A percentile compares a stretch with the other conserved stretches of the same genome.
Conservation (phyloP, 768 basidiomycete species). For the Boletus tomentosulus region DNA sequence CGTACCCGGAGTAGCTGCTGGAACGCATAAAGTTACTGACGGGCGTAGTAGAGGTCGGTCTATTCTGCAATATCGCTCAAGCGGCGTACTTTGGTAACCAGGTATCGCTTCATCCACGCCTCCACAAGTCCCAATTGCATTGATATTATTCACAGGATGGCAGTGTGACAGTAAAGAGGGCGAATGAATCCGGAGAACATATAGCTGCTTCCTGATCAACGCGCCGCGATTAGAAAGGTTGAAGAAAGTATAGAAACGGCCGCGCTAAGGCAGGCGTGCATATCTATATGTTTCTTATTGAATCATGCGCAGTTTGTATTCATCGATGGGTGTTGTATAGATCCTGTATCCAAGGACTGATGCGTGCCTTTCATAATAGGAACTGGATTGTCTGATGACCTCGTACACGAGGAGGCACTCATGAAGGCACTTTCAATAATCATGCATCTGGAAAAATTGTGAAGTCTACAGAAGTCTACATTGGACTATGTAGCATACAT, state of each 20-base stretch:
- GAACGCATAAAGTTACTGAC: too few species aligned
- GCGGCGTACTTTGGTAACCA: too few species aligned
- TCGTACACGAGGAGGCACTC: too few species aligned
- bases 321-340: background rate
- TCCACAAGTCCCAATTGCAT: background rate
- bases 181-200: conserved; percentile 16
- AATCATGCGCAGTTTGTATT: background rate
- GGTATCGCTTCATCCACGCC: conserved; percentile 35
- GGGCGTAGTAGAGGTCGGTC: too few species aligned
- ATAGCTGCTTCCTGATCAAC: conserved; percentile 8
- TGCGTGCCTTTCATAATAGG: too few species aligned
- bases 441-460: too few species aligned
- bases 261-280: background rate
- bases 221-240: background rate
- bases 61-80: too few species aligned
- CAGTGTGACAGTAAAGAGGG: conserved; percentile 59
- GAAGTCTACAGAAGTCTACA: too few species aligned
- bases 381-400: too few species aligned
- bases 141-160: conserved; percentile 47
- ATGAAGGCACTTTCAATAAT: too few species aligned
- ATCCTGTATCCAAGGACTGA: background rate
- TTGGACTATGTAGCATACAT: too few species aligned
- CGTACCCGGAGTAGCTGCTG: too few species aligned
- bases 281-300: background rate
- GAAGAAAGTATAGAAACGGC: background rate